Evolutionary conservation across 805 yeast species (phyloP), one percentile per base, ranked within the genome.

Genomic region (Metschnikowia peoriensis): DNA sequence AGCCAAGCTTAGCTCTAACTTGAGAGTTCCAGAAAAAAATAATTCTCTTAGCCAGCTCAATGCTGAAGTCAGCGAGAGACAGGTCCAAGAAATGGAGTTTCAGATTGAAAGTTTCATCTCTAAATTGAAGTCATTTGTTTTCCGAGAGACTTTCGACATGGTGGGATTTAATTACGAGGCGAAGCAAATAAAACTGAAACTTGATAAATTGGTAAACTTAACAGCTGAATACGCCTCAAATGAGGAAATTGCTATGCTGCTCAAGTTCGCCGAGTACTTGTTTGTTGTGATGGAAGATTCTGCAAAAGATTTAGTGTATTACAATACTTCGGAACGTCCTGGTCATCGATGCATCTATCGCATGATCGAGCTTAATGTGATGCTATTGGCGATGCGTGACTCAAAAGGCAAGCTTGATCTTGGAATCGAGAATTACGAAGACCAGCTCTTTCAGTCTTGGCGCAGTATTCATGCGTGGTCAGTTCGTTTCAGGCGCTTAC

Each of bases 331-430:
- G 11, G 32, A 16, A 6, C 17, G 15, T 4, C 42, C 41, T 9
- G 50, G 50, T 14, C 45, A 41, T 16, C 37, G 40, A 7, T 42
- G 41, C 38, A 34, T 42, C 29, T 48, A 42, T 17, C 44, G 46
- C 6, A 48, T 48, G 12, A 15, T 41, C 15, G 46, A 48, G 37
- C 41, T 48, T 38, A 41, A 48, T 22, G 38, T 48, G 37, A 9
- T 28, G 28, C 46, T 48, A 22, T 34, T 41, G 38, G 22, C 37
- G 10, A 22, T 48, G 43, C 14, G 28, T 34, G 42, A 48, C 22
- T 41, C 42, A 7, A 11, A 15, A 10, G 51, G 51, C 12, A 28
- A 37, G 8, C 42, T 48, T 12, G 43, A 48, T 28, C 16, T 27
- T 1, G 6, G 9, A 6, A 11, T 16, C 17, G 27, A 11, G 8